Base-by-base conservation (phyloP, 1,284 basidiomycete species). In the Sanghuangporus baumii region DNA sequence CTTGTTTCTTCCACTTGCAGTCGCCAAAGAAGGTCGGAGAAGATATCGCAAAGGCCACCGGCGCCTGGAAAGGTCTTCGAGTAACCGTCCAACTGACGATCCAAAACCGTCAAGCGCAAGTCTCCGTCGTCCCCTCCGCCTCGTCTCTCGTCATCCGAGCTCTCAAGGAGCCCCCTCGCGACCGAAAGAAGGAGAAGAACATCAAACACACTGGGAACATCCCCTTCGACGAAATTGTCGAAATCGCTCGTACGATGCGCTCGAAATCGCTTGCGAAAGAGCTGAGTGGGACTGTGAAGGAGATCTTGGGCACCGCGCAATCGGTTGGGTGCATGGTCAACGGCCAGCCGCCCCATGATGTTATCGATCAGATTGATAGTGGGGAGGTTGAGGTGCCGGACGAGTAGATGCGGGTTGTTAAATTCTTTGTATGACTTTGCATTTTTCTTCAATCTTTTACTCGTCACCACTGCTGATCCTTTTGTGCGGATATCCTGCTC, bases 101-200 rank as follows among this genome's bases (percentile, higher is more conserved):
- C 77, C 97, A 99, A 86, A 99, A 99, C 82, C 95, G 96, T 82
- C 97, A 99, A 88, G 96, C 96, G 62, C 81, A 90, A 71, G 96
- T 98, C 74, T 86, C 95, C 66, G 95, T 99, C 72, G 97, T 99
- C 63, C 97, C 97, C 71, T 96, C 96, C 61, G 96, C 97, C 62
- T 97, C 94, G 56, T 96, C 97, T 64, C 89, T 99, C 60, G 95
- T 99, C 79, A 98, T 99, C 84, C 90, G 89, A 74, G 96, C 97
- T 67, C 90, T 99, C 76, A 99, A 99, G 81, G 96, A 99, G 84
- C 96, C 96, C 69, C 94, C 94, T 72, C 94, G 96, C 76, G 96
- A 99, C 83, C 90, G 97, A 72, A 99, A 99, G 83, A 99, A 99
- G 88, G 95, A 98, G 86, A 99, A 99, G 86, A 99, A 99, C 86